Percentiles rank a stretch among this genome's conserved stretches.
Conservation (phyloP, 2,329 filamentous ascomycete genomes). For the Elsinoe arachidis region DNA sequence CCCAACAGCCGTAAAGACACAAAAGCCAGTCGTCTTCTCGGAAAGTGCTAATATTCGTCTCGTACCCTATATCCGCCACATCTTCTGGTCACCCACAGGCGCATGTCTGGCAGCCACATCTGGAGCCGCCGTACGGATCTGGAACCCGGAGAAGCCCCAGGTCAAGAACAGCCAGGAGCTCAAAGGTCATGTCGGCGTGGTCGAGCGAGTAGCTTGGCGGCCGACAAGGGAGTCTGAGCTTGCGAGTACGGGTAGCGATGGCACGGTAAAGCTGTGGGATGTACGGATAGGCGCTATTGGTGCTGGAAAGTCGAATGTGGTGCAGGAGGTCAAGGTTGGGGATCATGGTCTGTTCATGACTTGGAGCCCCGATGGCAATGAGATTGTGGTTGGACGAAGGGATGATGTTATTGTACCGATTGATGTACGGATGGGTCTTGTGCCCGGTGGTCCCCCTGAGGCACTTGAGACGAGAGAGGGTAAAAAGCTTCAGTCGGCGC, state of each 20-base stretch:
- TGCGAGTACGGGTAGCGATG: slow-evolving; percentile 65
- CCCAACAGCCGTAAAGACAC: slow-evolving; percentile 53
- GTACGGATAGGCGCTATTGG: slow-evolving; percentile 43
- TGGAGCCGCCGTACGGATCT: slow-evolving; percentile 62
- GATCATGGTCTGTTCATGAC: slow-evolving; percentile 40
- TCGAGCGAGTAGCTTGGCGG: slow-evolving; percentile 72
- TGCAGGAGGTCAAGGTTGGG: slow-evolving; percentile 53
- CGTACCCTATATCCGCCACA: slow-evolving; percentile 24
- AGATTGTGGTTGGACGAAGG: slow-evolving; percentile 64
- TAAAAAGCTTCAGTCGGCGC: slow-evolving; percentile 22
- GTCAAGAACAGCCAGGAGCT: slow-evolving; percentile 69
- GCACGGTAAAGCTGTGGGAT: slow-evolving; percentile 71
- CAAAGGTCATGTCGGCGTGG: slow-evolving; percentile 39
- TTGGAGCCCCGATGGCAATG: slow-evolving; percentile 64
- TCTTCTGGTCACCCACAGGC: slow-evolving; percentile 84
- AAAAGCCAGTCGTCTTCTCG: slow-evolving; percentile 62
- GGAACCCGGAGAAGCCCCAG: slow-evolving; percentile 70
- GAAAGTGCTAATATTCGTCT: slow-evolving; percentile 30
- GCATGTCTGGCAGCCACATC: slow-evolving; percentile 76
- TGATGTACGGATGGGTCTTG: slow-evolving; percentile 22
- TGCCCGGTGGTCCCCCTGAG: slow-evolving; percentile 13
- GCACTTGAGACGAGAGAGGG: slow-evolving; percentile 13
- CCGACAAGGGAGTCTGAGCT: slow-evolving; percentile 68
- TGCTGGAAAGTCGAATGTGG: slow-evolving; percentile 39
- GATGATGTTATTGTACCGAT: slow-evolving; percentile 37